Base-by-base conservation (phyloP, 495 filamentous ascomycete species). In the Penicillium lividum region DNA sequence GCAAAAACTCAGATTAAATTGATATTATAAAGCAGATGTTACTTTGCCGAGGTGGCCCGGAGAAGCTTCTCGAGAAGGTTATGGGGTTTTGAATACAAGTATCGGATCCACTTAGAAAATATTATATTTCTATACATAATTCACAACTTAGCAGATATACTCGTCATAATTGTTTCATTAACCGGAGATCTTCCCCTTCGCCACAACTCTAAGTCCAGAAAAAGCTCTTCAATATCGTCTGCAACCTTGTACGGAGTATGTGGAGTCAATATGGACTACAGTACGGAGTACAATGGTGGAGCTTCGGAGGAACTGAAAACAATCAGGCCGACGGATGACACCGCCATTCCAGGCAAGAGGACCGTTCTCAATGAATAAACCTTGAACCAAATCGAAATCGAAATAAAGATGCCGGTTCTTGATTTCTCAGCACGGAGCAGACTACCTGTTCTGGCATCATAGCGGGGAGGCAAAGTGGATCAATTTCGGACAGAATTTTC, bases 61-160 rank as follows among this genome's bases (percentile, higher is more conserved):
- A 70, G 69, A 70, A 72, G 63, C 51, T 72, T 70, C 69, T 70
- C 63, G 65, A 72, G 67, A 61, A 38, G 59, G 57, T 59, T 40
- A 61, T 63, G 46, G n/a, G 13, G 22, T 44, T 46, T 10, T 46
- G 18, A 7, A 22, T 0, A 11, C 60, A 53, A 49, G 53, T 56
- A 27, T 40, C 43, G 43, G 54, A 53, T 49, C 62, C 65, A 64
- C 65, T 57, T 34, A 22, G 22, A 22, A 22, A 22, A 22, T 22
- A 22, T 22, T 22, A 33, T 3, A 33, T 33, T 33, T 33, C 31
- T 2, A 33, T 33, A 16, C n/a, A 16, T 0, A 40, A 5, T 40
- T 40, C 38, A n/a, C 0, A 40, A 16, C 3, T 4, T 4, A 5
- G 4, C 0, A 40, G 15, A 40, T 13, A 40, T n/a, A 13, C 38